Conservation (phyloP, 371 early-diverging fungal genomes). For the Mucor sp. region DNA sequence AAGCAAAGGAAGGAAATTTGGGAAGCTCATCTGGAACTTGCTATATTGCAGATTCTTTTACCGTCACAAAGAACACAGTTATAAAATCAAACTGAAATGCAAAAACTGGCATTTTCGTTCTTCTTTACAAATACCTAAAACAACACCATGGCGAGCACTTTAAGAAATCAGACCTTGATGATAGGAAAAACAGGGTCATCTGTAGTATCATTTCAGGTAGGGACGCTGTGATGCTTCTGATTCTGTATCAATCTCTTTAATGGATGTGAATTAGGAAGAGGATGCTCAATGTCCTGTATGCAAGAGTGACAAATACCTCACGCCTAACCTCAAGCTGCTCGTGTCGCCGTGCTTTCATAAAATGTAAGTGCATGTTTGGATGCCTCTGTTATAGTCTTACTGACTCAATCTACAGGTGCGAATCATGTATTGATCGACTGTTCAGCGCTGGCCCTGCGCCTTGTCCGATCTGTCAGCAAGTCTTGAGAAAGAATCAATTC, state of each 20-base stretch:
- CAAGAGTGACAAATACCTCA: slow-evolving; percentile 92
- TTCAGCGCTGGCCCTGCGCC: slow-evolving; percentile 89
- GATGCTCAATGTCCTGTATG: slow-evolving; percentile 96
- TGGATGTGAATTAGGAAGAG: slow-evolving; percentile 37
- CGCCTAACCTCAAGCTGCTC: slow-evolving; percentile 89
- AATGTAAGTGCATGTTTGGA: slow-evolving; percentile 61
- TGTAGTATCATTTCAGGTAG: slow-evolving; percentile 50
- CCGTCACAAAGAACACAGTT: neutral
- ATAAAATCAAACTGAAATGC: neutral
- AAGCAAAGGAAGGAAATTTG: slow-evolving; percentile 7
- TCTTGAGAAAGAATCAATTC: slow-evolving; percentile 84
- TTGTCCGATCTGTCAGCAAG: slow-evolving; percentile 89
- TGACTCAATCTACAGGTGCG: slow-evolving; percentile 69
- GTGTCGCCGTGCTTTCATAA: slow-evolving; percentile 98
- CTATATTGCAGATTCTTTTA: neutral
- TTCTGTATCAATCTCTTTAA: neutral
- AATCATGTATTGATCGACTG: slow-evolving; percentile 84
- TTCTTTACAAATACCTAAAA: neutral
- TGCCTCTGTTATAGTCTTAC: neutral
- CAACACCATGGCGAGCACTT: slow-evolving; percentile 18
- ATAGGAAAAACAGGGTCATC: slow-evolving; percentile 48
- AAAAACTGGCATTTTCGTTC: neutral
- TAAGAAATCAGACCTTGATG: slow-evolving; percentile 40
- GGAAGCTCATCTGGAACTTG: neutral
- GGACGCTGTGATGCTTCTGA: neutral